Evolutionary conservation across 495 filamentous ascomycete genomes (phyloP).

Genomic region (Penicillium waksmanii): DNA sequence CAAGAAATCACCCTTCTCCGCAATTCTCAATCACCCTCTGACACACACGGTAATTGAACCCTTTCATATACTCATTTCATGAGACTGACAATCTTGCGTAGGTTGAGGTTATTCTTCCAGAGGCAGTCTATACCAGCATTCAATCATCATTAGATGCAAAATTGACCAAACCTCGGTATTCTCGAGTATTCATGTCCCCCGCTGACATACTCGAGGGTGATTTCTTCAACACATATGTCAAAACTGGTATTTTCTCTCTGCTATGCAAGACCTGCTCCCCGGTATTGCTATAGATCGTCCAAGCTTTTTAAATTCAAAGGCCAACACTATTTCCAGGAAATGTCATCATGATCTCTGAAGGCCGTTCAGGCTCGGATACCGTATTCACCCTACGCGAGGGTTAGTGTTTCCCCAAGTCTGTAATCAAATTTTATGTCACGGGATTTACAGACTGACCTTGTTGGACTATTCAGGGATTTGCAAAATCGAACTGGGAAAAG

Average conservation of each 20-base stretch:
- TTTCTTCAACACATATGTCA: constrained; percentile 88
- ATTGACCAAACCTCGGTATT: constrained; percentile 55
- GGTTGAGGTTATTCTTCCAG: constrained; percentile 77
- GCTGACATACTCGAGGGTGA: constrained; percentile 69
- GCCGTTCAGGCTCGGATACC: constrained; percentile 76
- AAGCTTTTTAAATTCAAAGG: background rate
- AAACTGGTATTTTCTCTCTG: constrained; percentile 62
- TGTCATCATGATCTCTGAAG: constrained; percentile 90
- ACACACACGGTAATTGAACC: constrained; percentile 67
- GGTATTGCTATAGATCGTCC: background rate
- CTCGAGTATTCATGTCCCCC: constrained; percentile 75
- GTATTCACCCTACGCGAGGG: constrained; percentile 76
- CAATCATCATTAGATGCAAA: constrained; percentile 54
- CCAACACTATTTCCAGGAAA: constrained; percentile 59
- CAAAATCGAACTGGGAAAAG: constrained; percentile 77
- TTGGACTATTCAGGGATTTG: constrained; percentile 59
- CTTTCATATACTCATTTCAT: background rate
- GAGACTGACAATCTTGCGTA: constrained; percentile 36
- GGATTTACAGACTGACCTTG: background rate
- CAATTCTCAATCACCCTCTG: constrained; percentile 69
- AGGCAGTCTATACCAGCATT: constrained; percentile 63
- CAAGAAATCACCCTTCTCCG: constrained; percentile 74
- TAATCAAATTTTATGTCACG: background rate
- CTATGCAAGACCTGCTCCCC: background rate
- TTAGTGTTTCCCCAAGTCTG: constrained; percentile 23